These are phyloP conservation scores for Leptomonas seymouri DNA, from an alignment of 208 protist species.

Conservation along the genomic window DNA sequence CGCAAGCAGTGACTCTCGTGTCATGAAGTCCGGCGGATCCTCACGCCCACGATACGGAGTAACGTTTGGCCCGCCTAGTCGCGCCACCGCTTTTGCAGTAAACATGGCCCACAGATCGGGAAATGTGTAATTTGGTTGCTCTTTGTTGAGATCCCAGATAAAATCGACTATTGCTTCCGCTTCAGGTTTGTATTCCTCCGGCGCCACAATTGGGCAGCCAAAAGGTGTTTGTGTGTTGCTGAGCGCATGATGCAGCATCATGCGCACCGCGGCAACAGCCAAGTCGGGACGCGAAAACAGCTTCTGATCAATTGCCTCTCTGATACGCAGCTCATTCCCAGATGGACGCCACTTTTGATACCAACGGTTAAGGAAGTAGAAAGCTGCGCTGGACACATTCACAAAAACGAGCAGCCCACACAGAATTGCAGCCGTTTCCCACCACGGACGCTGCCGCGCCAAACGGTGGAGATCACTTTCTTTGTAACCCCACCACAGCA, in stretches of 20 bases:
- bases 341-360: slow-evolving; percentile 75
- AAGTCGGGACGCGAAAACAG: slow-evolving; percentile 83
- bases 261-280: slow-evolving; percentile 75
- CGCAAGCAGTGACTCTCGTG: slow-evolving; percentile 32
- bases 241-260: slow-evolving; percentile 77
- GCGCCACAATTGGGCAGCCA: slow-evolving; percentile 80
- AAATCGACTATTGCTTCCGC: slow-evolving; percentile 76
- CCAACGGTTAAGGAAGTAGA: slow-evolving; percentile 69
- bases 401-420: slow-evolving; percentile 74
- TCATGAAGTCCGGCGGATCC: slow-evolving; percentile 35
- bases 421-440: slow-evolving; percentile 76
- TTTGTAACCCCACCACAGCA: slow-evolving; percentile 68
- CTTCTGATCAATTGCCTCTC: slow-evolving; percentile 60
- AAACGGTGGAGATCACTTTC: slow-evolving; percentile 68
- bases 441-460: slow-evolving; percentile 84
- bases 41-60: slow-evolving; percentile 56
- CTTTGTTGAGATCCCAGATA: slow-evolving; percentile 59
- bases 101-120: slow-evolving; percentile 86
- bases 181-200: slow-evolving; percentile 50
- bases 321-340: slow-evolving; percentile 70
- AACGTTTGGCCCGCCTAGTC: slow-evolving; percentile 79
- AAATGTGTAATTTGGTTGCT: slow-evolving; percentile 73
- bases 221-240: slow-evolving; percentile 79
- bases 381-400: slow-evolving; percentile 52
- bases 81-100: slow-evolving; percentile 68